Conservation (phyloP, 129 eudicot species). For the Glebionis coronaria region DNA sequence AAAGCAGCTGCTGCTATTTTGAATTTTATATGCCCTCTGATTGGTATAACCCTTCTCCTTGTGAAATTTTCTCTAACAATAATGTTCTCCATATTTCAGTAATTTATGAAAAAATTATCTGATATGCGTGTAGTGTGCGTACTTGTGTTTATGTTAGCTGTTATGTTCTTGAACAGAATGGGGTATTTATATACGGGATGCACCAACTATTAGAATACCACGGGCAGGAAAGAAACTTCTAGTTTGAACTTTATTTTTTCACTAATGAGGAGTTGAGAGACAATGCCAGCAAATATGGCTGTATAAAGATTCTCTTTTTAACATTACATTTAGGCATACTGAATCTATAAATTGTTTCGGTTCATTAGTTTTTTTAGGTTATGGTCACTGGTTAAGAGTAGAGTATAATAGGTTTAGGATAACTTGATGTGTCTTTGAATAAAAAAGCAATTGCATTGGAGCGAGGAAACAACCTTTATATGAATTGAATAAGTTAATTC, state of each 20-base stretch:
- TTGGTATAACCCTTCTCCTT: constrained; percentile 43
- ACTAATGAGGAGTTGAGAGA: constrained; percentile 21
- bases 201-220: constrained; percentile 8
- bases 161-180: constrained; percentile 9
- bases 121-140: constrained; percentile 4
- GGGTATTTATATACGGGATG: constrained; percentile 24
- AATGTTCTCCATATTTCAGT: constrained; percentile 25
- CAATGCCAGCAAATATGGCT: constrained; percentile 33
- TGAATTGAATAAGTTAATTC: constrained; percentile 18
- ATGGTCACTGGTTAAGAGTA: constrained; percentile 14
- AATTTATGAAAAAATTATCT: background rate
- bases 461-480: constrained; percentile 18
- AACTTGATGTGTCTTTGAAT: constrained; percentile 8
- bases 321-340: constrained; percentile 10
- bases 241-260: constrained; percentile 6
- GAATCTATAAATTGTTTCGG: constrained; percentile 23
- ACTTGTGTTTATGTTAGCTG: background rate
- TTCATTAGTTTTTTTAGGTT: constrained; percentile 17
- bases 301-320: constrained; percentile 14
- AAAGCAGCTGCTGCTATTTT: constrained; percentile 54
- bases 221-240: constrained; percentile 26
- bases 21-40: constrained; percentile 59
- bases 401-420: constrained; percentile 13
- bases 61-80: constrained; percentile 21
- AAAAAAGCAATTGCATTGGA: constrained; percentile 1